Conservation (phyloP, 148 eudicot species). For the Fallopia convolvulus region DNA sequence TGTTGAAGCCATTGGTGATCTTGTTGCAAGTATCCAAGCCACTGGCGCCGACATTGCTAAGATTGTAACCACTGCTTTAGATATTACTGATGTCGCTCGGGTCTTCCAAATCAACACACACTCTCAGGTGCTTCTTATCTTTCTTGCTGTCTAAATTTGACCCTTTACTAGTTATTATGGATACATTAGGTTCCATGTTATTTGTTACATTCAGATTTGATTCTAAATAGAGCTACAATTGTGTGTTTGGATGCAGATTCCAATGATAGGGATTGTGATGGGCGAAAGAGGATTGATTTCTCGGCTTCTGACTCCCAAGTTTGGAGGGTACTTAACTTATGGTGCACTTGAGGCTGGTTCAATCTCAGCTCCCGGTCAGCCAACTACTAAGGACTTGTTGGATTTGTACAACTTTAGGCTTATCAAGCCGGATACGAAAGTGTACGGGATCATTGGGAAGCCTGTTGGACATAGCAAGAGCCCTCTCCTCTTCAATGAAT, state of each 20-base stretch:
- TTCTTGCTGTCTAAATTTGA: background rate
- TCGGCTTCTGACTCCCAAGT: slow-evolving; percentile 58
- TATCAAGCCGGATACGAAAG: slow-evolving; percentile 56
- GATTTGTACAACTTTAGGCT: slow-evolving; percentile 60
- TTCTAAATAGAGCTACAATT: no score
- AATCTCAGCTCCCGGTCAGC: slow-evolving; percentile 77
- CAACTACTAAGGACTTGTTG: slow-evolving; percentile 51
- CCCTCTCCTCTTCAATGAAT: slow-evolving; percentile 48
- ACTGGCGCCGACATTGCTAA: slow-evolving; percentile 47
- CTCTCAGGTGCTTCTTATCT: slow-evolving; percentile 32
- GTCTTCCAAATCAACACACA: slow-evolving; percentile 25
- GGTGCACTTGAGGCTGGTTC: slow-evolving; percentile 54
- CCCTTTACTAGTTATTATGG: background rate
- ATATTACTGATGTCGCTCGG: slow-evolving; percentile 24
- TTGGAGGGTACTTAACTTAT: slow-evolving; percentile 74
- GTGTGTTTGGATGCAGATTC: slow-evolving; percentile 33
- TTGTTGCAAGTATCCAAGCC: slow-evolving; percentile 37
- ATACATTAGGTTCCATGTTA: no score
- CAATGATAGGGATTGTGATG: slow-evolving; percentile 70
- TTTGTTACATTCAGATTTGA: background rate
- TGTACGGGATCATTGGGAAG: slow-evolving; percentile 62
- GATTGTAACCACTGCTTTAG: slow-evolving; percentile 25
- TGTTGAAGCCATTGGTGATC: slow-evolving; percentile 37
- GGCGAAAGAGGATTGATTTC: slow-evolving; percentile 69
- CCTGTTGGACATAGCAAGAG: slow-evolving; percentile 74